Evolutionary conservation across 208 protist genomes (phyloP).

Genomic region (Wallacemonas sp.): DNA sequence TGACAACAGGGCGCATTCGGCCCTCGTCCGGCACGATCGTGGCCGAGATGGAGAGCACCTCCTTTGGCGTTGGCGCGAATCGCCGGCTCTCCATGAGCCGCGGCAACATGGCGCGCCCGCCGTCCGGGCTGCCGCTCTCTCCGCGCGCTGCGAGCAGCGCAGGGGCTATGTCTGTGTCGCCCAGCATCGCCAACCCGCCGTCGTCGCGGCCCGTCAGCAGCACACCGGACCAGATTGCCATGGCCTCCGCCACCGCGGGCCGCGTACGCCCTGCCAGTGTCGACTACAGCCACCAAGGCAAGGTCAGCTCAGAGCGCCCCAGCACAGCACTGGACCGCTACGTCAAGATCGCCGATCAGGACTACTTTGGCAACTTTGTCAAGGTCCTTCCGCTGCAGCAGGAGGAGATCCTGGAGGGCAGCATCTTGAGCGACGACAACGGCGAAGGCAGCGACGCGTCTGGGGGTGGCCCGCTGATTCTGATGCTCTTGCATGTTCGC

Average conservation of each 20-base stretch:
- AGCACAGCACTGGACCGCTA: constrained; percentile 80
- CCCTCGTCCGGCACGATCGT: background rate
- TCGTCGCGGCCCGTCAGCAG: constrained; percentile 19
- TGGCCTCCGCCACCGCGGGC: background rate
- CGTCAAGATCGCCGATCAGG: constrained; percentile 87
- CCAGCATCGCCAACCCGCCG: background rate
- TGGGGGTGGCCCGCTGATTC: constrained; percentile 38
- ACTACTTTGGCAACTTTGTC: constrained; percentile 81
- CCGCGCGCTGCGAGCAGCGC: constrained; percentile 20
- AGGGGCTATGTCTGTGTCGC: constrained; percentile 3
- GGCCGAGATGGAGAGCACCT: constrained; percentile 22
- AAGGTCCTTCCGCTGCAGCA: constrained; percentile 65
- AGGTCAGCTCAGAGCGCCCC: constrained; percentile 60
- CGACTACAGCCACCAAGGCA: constrained; percentile 71
- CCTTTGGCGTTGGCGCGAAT: constrained; percentile 17
- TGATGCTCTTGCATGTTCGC: constrained; percentile 78
- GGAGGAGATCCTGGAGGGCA: constrained; percentile 47
- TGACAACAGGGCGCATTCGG: background rate
- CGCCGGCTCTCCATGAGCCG: constrained; percentile 42
- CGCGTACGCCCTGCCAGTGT: constrained; percentile 60
- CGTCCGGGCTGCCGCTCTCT: constrained; percentile 35
- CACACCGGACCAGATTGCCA: constrained; percentile 32
- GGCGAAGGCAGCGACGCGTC: constrained; percentile 16
- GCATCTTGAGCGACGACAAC: constrained; percentile 26
- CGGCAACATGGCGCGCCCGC: constrained; percentile 41